Evolutionary conservation across 2,329 filamentous ascomycete species (phyloP).

Genomic region (Myriosclerotinia curreyana): DNA sequence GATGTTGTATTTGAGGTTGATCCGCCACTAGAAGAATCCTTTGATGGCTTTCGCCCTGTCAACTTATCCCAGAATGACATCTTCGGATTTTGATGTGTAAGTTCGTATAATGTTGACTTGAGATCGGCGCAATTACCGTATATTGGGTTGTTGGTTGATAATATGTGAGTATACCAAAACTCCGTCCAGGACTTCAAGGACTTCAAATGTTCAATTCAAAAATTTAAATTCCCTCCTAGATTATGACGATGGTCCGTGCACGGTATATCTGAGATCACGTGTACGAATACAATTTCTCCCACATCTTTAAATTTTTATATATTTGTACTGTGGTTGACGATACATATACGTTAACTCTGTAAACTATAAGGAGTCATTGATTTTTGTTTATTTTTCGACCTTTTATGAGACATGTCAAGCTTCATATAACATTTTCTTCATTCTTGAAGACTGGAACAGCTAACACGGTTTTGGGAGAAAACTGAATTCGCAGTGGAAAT

Average conservation of each 20-base stretch:
- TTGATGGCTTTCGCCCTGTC: slow-evolving; percentile 41
- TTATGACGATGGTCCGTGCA: slow-evolving; percentile 19
- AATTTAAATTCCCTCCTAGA: slow-evolving; percentile 16
- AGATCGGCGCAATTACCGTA: not conserved
- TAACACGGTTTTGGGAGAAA: not conserved
- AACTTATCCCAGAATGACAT: slow-evolving; percentile 44
- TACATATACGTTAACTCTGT: not conserved
- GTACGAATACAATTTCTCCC: slow-evolving; percentile 1
- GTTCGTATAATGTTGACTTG: not conserved
- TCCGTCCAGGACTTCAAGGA: slow-evolving; percentile 1
- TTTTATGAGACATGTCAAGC: not conserved
- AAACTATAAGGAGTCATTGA: not conserved
- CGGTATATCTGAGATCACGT: slow-evolving; percentile 5
- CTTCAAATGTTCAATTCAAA: slow-evolving; percentile 18
- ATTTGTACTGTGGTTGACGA: not conserved
- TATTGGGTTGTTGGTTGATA: not conserved
- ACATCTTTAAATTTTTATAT: slow-evolving; percentile 16
- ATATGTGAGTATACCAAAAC: slow-evolving; percentile 13
- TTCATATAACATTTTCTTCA: not conserved
- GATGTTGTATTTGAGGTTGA: slow-evolving; percentile 27
- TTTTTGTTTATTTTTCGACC: not conserved
- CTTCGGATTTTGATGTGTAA: slow-evolving; percentile 20
- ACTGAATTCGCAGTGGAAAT: not conserved
- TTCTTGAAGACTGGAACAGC: not conserved
- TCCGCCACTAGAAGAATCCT: slow-evolving; percentile 27